phyloP scores from a whole-genome alignment of 371 early-diverging fungal genomes.

The Choanephora cucurbitarum region DNA sequence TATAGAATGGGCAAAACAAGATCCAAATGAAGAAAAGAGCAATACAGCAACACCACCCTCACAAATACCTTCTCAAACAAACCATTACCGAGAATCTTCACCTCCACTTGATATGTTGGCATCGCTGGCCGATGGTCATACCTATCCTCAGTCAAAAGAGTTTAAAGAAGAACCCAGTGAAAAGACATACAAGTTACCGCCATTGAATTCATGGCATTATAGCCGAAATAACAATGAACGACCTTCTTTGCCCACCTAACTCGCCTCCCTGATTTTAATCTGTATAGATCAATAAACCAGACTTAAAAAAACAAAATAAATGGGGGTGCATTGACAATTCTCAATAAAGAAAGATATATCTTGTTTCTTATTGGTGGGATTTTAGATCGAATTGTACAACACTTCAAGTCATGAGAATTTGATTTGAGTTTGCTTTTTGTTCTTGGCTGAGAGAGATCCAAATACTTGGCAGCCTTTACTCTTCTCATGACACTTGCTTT shows the following conservation, averaged over 20 bases:
- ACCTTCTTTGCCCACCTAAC: constrained; percentile 20
- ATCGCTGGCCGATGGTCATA: constrained; percentile 40
- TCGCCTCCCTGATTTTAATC: no score
- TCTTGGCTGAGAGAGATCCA: no score
- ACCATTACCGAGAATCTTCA: constrained; percentile 14
- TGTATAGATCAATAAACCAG: neutral
- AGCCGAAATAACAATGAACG: constrained; percentile 8
- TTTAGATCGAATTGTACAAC: no score
- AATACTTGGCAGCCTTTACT: no score
- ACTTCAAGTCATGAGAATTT: no score
- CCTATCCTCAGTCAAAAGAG: constrained; percentile 13
- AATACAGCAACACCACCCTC: constrained; percentile 9
- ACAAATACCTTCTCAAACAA: neutral
- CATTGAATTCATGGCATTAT: constrained; percentile 22
- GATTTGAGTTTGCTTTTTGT: no score
- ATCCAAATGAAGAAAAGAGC: constrained; percentile 13
- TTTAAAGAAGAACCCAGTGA: constrained; percentile 14
- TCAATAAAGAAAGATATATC: no score
- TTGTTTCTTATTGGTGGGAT: no score
- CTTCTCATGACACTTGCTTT: no score
- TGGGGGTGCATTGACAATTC: no score
- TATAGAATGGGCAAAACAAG: constrained; percentile 26
- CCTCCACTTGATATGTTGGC: constrained; percentile 36
- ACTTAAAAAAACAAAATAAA: constrained; percentile 1
- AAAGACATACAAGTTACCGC: constrained; percentile 25